A percentile compares a stretch with the other conserved stretches of the same genome.
These are phyloP conservation scores for Fraxinus baroniana DNA, from an alignment of 305 asterid species.

Conservation along the genomic window DNA sequence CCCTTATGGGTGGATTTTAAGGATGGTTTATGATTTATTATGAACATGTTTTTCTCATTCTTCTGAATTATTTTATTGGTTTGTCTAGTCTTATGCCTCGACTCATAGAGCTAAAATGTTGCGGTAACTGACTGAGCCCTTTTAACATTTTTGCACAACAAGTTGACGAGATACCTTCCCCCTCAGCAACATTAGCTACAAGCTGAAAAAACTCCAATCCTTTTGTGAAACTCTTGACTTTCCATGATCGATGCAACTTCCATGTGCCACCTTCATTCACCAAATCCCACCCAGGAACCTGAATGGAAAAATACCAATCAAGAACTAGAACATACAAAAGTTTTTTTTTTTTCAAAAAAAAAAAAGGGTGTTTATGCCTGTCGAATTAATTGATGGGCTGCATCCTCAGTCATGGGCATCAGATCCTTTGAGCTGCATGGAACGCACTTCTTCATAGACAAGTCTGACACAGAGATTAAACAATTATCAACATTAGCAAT, in stretches of 20 bases:
- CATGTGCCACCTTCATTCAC: constrained; percentile 51
- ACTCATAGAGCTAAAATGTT: not conserved
- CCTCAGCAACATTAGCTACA: constrained; percentile 79
- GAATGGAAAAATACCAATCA: constrained; percentile 20
- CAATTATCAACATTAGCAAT: not conserved
- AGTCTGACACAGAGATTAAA: constrained; percentile 45
- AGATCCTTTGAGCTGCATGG: constrained; percentile 74
- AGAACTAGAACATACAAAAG: not conserved
- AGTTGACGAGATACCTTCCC: constrained; percentile 57
- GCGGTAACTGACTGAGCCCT: not conserved
- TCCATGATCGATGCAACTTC: constrained; percentile 85
- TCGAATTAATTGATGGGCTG: constrained; percentile 57
- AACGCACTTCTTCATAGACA: constrained; percentile 82
- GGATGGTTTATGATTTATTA: not conserved
- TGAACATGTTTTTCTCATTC: not conserved
- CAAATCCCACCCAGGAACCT: constrained; percentile 86
- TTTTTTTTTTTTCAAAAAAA: no score
- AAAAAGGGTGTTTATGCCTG: constrained; percentile 37
- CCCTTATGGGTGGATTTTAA: not conserved
- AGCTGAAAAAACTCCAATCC: constrained; percentile 82
- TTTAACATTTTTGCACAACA: not conserved
- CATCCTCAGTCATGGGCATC: constrained; percentile 80
- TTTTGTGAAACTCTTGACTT: constrained; percentile 78
- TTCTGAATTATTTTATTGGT: not conserved
- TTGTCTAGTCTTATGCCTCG: not conserved